Evolutionary conservation across 2,329 filamentous ascomycete species (phyloP), one percentile per base, ranked within the genome.

Genomic region (Fusarium torreyae): DNA sequence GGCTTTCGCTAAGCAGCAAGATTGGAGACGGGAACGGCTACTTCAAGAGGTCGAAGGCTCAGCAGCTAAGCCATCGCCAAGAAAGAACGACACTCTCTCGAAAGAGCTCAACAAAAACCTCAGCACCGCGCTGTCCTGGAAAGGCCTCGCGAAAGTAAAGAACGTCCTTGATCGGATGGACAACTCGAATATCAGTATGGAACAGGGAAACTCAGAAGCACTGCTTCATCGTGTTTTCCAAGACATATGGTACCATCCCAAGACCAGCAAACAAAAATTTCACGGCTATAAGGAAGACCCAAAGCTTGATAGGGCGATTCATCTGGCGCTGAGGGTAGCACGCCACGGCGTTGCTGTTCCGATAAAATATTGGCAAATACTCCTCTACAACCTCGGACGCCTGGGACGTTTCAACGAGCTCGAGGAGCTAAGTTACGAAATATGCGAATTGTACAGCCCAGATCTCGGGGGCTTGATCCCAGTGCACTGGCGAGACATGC

Each of bases 401-500:
- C 74, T 79, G n/a, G 78, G 80, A 13, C 81, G 80, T 15, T 74
- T 86, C 13, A 74, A 79, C 4, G 82, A 85, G n/a, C 71, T 87
- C 5, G 81, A 85, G 51, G 78, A 78, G 38, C 61, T 87, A 4
- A 79, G 79, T 14, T 66, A 83, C 15, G 80, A 84, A 45, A 72
- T 87, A 48, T 76, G 84, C 11, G 73, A 81, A 18, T 63, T 82
- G 40, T 83, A 84, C 66, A 68, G 70, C 24, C 72, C 71, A 57
- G 72, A 62, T n/a, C 44, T 69, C 7, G 61, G 71, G 39, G 75
- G 74, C 56, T 72, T 83, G 38, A 76, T 86, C 34, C 81, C 82
- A 0, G 77, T 87, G 28, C 82, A 87, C 56, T 71, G 75, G 6
- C 70, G 74, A 8, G 85, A 88, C 63, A 70, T 84, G 13, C 85